Evolutionary conservation across 371 early-diverging fungal species (phyloP), one percentile per base, ranked within the genome.

Genomic region (Catenaria anguillulae): DNA sequence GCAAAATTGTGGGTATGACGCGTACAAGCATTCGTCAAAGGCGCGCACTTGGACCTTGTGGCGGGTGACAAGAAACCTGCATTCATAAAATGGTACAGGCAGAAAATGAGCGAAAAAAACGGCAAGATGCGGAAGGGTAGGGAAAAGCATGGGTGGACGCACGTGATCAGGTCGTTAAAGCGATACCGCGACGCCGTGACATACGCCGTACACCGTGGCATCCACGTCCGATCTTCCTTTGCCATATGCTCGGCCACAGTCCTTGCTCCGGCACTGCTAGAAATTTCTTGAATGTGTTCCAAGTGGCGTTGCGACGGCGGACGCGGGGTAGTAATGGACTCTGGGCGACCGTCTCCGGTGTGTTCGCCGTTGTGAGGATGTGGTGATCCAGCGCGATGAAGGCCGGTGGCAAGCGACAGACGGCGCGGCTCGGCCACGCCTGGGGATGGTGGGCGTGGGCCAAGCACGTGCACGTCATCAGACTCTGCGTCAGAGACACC

Each of bases 31-130:
- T 29, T 58, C 58, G 42, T 58, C 58, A 34, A 33, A 58, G 26
- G 36, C 36, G 36, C 42, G 36, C 2, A 42, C 58, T 13, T 31
- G 33, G 26, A 58, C 42, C 42, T 42, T 36, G 37, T 58, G 58
- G 12, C 29, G n/a, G 24, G 33, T 33, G 58, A 58, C 58, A 0
- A 58, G 31, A 24, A 68, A 84, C 54, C 70, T 76, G 0, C 84
- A 87, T 59, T 63, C 75, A 33, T 77, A 77, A 63, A 83, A 75
- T 34, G 78, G 79, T 64, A 70, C 72, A n/a, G n/a, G 24, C 24
- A 4, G 31, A 12, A 23, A 40, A 56, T 26, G 34, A 40, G 33
- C 17, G 31, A 2, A 56, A 29, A 29, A 56, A 29, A 29, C 33
- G 40, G 40, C n/a, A n/a, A n/a, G n/a, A n/a, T n/a, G n/a, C n/a